Conservation (phyloP, 2,329 filamentous ascomycete genomes). For the Alternaria metachromatica region DNA sequence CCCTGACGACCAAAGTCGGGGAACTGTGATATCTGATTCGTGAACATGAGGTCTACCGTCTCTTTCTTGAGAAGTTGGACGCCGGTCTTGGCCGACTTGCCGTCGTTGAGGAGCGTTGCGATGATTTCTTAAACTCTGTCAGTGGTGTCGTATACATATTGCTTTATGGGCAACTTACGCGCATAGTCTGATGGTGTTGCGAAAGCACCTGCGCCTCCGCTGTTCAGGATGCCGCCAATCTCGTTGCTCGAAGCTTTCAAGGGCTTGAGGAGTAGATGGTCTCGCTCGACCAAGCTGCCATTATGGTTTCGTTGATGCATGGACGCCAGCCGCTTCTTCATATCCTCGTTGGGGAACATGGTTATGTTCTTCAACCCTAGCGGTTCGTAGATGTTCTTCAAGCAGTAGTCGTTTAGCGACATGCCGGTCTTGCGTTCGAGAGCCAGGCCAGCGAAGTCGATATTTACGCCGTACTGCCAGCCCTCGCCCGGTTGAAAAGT, state of each 20-base stretch:
- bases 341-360: constrained; percentile 62
- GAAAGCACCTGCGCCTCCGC: constrained; percentile 67
- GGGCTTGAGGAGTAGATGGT: constrained; percentile 60
- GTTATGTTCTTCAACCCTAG: constrained; percentile 57
- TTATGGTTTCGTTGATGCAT: constrained; percentile 62
- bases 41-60: constrained; percentile 70
- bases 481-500: constrained; percentile 66
- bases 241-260: constrained; percentile 53
- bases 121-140: constrained; percentile 60
- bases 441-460: constrained; percentile 57
- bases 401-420: constrained; percentile 54
- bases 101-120: constrained; percentile 67
- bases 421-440: constrained; percentile 53
- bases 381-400: constrained; percentile 53
- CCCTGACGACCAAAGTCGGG: constrained; percentile 58
- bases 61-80: constrained; percentile 60
- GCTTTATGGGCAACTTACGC: constrained; percentile 49
- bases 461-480: constrained; percentile 62
- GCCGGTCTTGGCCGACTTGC: constrained; percentile 64
- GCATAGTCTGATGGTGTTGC: constrained; percentile 65
- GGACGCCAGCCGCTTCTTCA: constrained; percentile 62
- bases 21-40: constrained; percentile 63
- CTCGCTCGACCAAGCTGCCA: constrained; percentile 46
- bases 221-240: constrained; percentile 59
- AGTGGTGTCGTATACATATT: constrained; percentile 6